phyloP scores from a whole-genome alignment of 2,329 filamentous ascomycete genomes.

The Fusarium secorum region DNA sequence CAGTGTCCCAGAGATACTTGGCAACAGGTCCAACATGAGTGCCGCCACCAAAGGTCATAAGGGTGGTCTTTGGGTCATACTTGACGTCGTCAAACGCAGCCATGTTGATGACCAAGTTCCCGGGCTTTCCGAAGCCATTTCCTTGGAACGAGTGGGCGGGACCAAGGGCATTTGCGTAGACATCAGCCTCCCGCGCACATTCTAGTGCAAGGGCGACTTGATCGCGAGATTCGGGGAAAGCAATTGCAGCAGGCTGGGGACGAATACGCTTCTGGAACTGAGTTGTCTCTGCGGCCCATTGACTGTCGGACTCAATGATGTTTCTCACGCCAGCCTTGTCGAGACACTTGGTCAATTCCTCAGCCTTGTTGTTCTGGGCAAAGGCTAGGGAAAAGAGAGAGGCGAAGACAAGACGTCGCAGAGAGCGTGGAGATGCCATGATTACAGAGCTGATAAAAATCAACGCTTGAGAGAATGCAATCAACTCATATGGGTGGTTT shows the following conservation, averaged over 20 bases:
- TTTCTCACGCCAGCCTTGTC: constrained; percentile 27
- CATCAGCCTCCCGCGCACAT: constrained; percentile 36
- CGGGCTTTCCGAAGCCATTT: constrained; percentile 31
- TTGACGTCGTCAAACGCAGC: constrained; percentile 34
- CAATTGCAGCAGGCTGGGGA: constrained; percentile 33
- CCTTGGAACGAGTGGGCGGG: constrained; percentile 37
- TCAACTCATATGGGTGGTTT: not conserved
- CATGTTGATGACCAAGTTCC: constrained; percentile 40
- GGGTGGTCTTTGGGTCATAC: constrained; percentile 26
- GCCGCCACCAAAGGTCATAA: constrained; percentile 37
- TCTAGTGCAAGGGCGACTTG: constrained; percentile 33
- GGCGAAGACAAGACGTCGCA: constrained; percentile 4
- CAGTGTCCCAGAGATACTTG: constrained; percentile 40
- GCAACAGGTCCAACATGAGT: constrained; percentile 34
- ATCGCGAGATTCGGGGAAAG: constrained; percentile 31
- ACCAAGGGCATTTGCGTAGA: constrained; percentile 35
- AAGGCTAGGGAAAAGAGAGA: constrained; percentile 1
- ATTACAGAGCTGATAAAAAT: not conserved
- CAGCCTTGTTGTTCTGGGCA: constrained; percentile 14
- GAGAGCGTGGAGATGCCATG: constrained; percentile 6
- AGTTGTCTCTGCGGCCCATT: constrained; percentile 23
- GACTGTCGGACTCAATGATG: constrained; percentile 30
- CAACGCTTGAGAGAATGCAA: not conserved
- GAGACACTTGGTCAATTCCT: constrained; percentile 21
- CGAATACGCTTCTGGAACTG: constrained; percentile 37